Evolutionary conservation across 805 yeast genomes (phyloP).

Genomic region (Teunomyces stri): DNA sequence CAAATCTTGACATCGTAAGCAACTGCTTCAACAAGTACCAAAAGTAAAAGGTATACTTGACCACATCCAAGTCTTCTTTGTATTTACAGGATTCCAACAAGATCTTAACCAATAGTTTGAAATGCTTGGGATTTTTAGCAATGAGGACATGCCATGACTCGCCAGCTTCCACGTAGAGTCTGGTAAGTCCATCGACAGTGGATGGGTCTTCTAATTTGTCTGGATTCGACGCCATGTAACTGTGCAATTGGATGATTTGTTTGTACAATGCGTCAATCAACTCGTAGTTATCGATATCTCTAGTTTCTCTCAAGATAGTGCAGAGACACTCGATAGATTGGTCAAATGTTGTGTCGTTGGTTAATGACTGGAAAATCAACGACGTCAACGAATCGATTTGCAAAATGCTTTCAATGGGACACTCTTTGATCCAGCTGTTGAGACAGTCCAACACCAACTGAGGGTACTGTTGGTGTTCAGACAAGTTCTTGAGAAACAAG

Average conservation of each 20-base stretch:
- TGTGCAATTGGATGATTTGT: slow-evolving; percentile 62
- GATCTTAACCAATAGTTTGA: slow-evolving; percentile 70
- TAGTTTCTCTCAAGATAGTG: slow-evolving; percentile 75
- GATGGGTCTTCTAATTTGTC: slow-evolving; percentile 60
- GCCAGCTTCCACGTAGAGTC: slow-evolving; percentile 87
- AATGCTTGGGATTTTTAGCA: slow-evolving; percentile 66
- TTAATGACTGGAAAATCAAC: slow-evolving; percentile 58
- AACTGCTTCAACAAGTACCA: slow-evolving; percentile 83
- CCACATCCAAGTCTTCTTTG: slow-evolving; percentile 83
- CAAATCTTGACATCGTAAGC: slow-evolving; percentile 57
- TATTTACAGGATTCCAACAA: slow-evolving; percentile 67
- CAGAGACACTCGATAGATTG: slow-evolving; percentile 84
- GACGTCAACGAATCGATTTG: slow-evolving; percentile 61
- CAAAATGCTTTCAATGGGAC: slow-evolving; percentile 70
- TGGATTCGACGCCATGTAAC: slow-evolving; percentile 35
- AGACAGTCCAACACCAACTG: slow-evolving; percentile 65
- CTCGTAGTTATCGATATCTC: slow-evolving; percentile 64
- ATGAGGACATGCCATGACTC: slow-evolving; percentile 92
- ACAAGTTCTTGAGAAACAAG: slow-evolving; percentile 53
- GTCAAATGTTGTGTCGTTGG: slow-evolving; percentile 73
- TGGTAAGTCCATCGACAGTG: slow-evolving; percentile 63
- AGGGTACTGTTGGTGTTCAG: slow-evolving; percentile 30
- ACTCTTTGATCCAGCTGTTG: slow-evolving; percentile 88
- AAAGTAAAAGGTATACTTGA: slow-evolving; percentile 86
- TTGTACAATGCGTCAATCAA: slow-evolving; percentile 66